A percentile compares a stretch with the other conserved stretches of the same genome.
These are phyloP conservation scores for Kalanchoe fedtschenkoi DNA, from an alignment of 164 flowering plant genomes.

Conservation along the genomic window DNA sequence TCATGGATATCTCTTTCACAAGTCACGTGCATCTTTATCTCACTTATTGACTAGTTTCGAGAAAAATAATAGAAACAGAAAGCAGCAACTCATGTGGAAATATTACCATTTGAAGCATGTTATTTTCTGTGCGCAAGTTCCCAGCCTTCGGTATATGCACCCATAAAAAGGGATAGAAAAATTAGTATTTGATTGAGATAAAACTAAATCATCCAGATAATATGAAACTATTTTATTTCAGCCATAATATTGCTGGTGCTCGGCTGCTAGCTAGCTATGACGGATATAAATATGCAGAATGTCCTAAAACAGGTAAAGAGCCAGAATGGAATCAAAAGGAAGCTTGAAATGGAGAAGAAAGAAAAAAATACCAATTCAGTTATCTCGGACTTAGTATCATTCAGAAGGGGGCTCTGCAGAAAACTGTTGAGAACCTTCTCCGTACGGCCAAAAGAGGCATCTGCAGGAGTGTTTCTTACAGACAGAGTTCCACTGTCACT, in stretches of 20 bases:
- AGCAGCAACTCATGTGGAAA: not conserved
- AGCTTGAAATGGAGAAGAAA: not conserved
- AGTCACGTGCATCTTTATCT: not conserved
- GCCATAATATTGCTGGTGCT: not conserved
- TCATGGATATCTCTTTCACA: not conserved
- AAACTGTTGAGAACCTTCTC: slow-evolving; percentile 57
- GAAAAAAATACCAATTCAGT: slow-evolving; percentile 38
- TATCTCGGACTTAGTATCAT: slow-evolving; percentile 23
- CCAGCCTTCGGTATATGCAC: slow-evolving; percentile 39
- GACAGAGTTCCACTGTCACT: slow-evolving; percentile 11
- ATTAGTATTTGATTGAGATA: not conserved
- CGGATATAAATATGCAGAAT: not conserved
- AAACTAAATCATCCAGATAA: not conserved
- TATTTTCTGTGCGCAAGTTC: slow-evolving; percentile 49
- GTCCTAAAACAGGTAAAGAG: not conserved
- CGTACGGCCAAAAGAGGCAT: slow-evolving; percentile 31
- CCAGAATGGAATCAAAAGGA: not conserved
- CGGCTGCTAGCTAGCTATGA: too few relatives aligned
- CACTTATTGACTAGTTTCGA: not conserved
- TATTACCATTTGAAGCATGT: slow-evolving; percentile 72
- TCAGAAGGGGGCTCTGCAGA: slow-evolving; percentile 47
- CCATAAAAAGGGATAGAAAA: not conserved
- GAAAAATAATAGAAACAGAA: not conserved
- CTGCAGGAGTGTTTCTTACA: slow-evolving; percentile 20
- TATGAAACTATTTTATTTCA: not conserved